Percentiles rank a stretch among this genome's conserved stretches.
These are phyloP conservation scores for Saturnispora halmiae DNA, from an alignment of 805 yeast species.

Conservation along the genomic window DNA sequence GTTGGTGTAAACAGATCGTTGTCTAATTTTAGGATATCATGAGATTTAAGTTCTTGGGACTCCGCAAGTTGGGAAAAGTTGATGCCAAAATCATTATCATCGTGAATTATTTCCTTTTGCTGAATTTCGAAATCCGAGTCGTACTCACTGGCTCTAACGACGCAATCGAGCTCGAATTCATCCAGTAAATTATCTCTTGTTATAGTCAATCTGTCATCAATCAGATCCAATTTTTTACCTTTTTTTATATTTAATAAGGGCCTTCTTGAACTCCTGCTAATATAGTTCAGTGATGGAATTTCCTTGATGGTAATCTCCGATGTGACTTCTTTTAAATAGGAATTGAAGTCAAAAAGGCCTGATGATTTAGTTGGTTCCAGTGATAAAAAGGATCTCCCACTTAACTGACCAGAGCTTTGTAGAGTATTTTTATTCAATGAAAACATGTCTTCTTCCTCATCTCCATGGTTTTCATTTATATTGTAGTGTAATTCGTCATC, in stretches of 20 bases:
- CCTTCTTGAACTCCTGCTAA: not conserved
- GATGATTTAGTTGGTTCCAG: slow-evolving; percentile 5
- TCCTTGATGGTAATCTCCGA: slow-evolving; percentile 11
- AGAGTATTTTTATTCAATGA: slow-evolving; percentile 2
- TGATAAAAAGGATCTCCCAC: not conserved
- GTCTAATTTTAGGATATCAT: not conserved
- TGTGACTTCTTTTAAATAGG: slow-evolving; percentile 21
- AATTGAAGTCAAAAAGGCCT: slow-evolving; percentile 22
- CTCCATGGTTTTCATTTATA: not conserved
- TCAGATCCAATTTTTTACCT: slow-evolving; percentile 1
- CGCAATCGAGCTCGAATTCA: slow-evolving; percentile 14
- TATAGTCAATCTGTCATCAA: slow-evolving; percentile 13
- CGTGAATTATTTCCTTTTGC: slow-evolving; percentile 15
- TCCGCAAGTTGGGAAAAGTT: slow-evolving; percentile 3
- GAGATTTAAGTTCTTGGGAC: slow-evolving; percentile 2
- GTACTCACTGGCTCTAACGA: slow-evolving; percentile 14
- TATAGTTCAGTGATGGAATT: not conserved
- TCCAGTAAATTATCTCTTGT: slow-evolving; percentile 8
- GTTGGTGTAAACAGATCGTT: not conserved
- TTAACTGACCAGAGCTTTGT: not conserved
- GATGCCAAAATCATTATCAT: slow-evolving; percentile 24
- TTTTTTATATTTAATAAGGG: slow-evolving; percentile 1
- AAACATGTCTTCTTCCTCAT: slow-evolving; percentile 4
- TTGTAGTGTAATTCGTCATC: not conserved
- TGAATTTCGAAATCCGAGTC: slow-evolving; percentile 14